A percentile compares a stretch with the other conserved stretches of the same genome.
phyloP scores from a whole-genome alignment of 805 yeast genomes.

The Debaryomyces castellii region DNA sequence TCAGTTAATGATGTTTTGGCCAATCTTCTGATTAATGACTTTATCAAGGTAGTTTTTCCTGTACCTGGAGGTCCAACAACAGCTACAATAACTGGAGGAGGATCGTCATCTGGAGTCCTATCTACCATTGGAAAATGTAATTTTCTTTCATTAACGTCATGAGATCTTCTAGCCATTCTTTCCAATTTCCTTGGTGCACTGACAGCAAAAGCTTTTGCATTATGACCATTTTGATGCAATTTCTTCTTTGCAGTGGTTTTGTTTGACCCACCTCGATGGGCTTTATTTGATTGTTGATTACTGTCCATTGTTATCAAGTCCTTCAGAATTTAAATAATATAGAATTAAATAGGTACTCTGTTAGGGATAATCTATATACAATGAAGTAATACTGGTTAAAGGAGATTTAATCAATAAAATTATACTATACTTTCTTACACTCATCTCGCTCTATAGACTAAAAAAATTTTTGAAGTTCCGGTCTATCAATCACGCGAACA shows the following conservation, averaged over 20 bases:
- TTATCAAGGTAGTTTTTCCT: constrained; percentile 91
- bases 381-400: background rate
- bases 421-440: background rate
- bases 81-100: constrained; percentile 94
- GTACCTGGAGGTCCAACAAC: constrained; percentile 99
- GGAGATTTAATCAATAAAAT: background rate
- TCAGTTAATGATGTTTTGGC: constrained; percentile 85
- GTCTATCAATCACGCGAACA: background rate
- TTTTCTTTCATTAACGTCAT: constrained; percentile 78
- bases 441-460: background rate
- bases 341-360: background rate
- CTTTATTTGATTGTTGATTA: constrained; percentile 65
- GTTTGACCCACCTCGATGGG: constrained; percentile 65
- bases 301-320: constrained; percentile 11
- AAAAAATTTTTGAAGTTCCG: constrained; percentile 4
- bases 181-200: constrained; percentile 78
- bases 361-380: background rate
- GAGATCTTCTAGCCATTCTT: constrained; percentile 77
- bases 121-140: constrained; percentile 97
- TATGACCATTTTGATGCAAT: constrained; percentile 77
- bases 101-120: constrained; percentile 94
- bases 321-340: background rate
- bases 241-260: constrained; percentile 75
- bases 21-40: constrained; percentile 81
- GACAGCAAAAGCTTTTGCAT: constrained; percentile 45